Evolutionary conservation across 805 yeast genomes (phyloP).

Genomic region (Candida silvatica): DNA sequence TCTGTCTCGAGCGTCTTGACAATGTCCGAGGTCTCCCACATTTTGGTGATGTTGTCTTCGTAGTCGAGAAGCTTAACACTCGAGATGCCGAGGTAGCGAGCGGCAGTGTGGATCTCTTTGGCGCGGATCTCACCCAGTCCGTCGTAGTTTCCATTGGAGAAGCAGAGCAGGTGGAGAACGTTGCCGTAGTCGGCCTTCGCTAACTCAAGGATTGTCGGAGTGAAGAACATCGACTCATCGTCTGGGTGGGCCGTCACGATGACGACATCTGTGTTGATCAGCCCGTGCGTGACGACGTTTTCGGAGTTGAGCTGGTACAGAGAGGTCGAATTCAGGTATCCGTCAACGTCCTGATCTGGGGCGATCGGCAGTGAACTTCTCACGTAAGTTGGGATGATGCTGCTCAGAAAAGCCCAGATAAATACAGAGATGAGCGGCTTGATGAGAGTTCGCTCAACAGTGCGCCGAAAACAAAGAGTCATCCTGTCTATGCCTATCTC

Average conservation of each 20-base stretch:
- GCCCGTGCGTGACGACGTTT: conserved; percentile 8
- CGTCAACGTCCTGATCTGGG: conserved; percentile 9
- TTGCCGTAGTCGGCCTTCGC: conserved; percentile 40
- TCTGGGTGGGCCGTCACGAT: conserved; percentile 88
- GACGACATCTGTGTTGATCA: conserved; percentile 18
- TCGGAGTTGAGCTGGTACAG: conserved; percentile 17
- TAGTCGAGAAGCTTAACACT: conserved; percentile 41
- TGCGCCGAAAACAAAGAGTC: too few relatives aligned
- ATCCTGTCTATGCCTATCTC: too few relatives aligned
- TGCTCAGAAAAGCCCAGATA: conserved; percentile 7
- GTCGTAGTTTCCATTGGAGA: conserved; percentile 71
- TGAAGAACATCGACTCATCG: conserved; percentile 96
- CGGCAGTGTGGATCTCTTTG: conserved; percentile 50
- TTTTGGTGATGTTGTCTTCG: conserved; percentile 58
- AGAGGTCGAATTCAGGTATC: conserved; percentile 11
- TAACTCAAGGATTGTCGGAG: conserved; percentile 60
- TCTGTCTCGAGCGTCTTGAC: conserved; percentile 25
- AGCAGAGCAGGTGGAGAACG: conserved; percentile 51
- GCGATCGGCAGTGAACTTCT: background rate
- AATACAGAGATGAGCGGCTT: background rate
- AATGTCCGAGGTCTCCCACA: conserved; percentile 51
- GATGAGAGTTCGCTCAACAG: too few relatives aligned
- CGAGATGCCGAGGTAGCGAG: conserved; percentile 40
- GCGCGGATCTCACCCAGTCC: conserved; percentile 61
- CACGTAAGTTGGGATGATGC: conserved; percentile 7